Conservation (phyloP, 306 rosid species). For the cucumber (Cucumis sativus) region DNA sequence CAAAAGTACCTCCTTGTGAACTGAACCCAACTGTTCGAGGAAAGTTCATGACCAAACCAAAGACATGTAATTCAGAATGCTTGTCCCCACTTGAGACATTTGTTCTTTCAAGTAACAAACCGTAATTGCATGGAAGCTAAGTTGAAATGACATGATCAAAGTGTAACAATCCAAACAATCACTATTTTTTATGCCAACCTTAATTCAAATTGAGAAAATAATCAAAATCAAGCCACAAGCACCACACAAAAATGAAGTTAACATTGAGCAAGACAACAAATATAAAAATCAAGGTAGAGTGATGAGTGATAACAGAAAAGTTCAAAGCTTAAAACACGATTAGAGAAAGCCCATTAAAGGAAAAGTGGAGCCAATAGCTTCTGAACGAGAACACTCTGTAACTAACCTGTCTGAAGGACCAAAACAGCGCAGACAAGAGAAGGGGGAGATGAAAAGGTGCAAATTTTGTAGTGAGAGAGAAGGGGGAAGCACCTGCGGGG, state of each 20-base stretch:
- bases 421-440: not conserved
- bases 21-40: not conserved
- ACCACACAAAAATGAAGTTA: not conserved
- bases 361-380: not conserved
- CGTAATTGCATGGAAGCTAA: not conserved
- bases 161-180: not conserved
- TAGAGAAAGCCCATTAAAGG: not conserved
- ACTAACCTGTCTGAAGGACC: not conserved
- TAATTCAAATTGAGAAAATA: not conserved
- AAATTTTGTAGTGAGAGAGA: constrained; percentile 1
- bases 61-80: not conserved
- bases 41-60: not conserved
- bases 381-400: not conserved
- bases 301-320: not conserved
- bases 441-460: not conserved
- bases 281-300: not conserved
- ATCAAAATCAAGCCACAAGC: constrained; percentile 1
- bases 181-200: not conserved
- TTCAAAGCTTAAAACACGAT: not conserved
- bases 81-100: not conserved
- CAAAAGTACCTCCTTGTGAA: not conserved
- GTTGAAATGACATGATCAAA: not conserved
- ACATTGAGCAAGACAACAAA: not conserved
- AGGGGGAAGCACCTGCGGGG: not conserved
- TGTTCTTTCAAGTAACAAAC: not conserved